phyloP scores from a whole-genome alignment of 2,329 filamentous ascomycete genomes.

The Dothidotthia symphoricarpi region DNA sequence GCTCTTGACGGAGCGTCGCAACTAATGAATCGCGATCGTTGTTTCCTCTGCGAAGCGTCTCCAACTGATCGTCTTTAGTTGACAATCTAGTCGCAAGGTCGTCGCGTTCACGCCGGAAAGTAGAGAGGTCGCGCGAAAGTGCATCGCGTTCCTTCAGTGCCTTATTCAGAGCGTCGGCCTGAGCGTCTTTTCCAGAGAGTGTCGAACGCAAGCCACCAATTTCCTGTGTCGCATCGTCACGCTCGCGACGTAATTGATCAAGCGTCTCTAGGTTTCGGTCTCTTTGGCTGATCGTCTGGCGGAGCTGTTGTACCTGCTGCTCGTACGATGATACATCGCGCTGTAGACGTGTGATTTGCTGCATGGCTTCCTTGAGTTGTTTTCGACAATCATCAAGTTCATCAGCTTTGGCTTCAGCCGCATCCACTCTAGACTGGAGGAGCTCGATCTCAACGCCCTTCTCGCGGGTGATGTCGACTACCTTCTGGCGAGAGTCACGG shows the following conservation, averaged over 20 bases:
- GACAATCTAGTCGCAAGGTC: constrained; percentile 25
- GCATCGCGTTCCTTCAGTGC: constrained; percentile 29
- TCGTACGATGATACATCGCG: constrained; percentile 30
- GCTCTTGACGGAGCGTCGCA: constrained; percentile 30
- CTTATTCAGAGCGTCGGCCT: constrained; percentile 34
- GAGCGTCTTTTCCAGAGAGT: constrained; percentile 29
- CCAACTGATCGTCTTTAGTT: constrained; percentile 33
- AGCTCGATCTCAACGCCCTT: constrained; percentile 42
- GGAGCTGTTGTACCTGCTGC: constrained; percentile 34
- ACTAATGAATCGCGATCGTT: constrained; percentile 32
- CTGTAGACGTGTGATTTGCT: constrained; percentile 35
- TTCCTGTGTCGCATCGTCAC: constrained; percentile 36
- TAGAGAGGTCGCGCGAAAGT: constrained; percentile 28
- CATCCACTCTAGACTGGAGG: constrained; percentile 37
- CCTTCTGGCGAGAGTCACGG: constrained; percentile 39
- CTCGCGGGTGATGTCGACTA: constrained; percentile 38
- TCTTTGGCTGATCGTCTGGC: constrained; percentile 28
- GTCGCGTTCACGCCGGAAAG: constrained; percentile 35
- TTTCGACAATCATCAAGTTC: constrained; percentile 39
- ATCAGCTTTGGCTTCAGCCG: constrained; percentile 35
- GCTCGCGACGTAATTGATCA: constrained; percentile 28
- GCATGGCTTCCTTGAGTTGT: constrained; percentile 37
- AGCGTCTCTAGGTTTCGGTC: constrained; percentile 33
- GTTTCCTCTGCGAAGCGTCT: constrained; percentile 27
- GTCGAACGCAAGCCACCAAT: constrained; percentile 30